Evolutionary conservation across 345 rosid genomes (phyloP).

Genomic region (Citrus reticulata): DNA sequence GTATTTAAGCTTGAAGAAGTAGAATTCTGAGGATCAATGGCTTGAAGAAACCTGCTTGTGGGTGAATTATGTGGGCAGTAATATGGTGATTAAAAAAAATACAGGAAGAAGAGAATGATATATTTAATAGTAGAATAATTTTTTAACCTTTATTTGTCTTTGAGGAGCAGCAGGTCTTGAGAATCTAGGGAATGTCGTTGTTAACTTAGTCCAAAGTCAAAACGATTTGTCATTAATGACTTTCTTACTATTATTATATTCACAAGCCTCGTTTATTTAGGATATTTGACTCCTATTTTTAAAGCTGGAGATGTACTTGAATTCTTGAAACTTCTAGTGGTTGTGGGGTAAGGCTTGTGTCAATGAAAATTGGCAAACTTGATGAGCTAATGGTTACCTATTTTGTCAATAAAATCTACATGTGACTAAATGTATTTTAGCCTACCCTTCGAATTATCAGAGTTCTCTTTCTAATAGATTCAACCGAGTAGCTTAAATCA

Average conservation of each 20-base stretch:
- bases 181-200: background rate
- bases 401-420: background rate
- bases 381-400: background rate
- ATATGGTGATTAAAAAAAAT: background rate
- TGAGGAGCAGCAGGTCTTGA: background rate
- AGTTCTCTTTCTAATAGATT: background rate
- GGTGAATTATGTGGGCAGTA: background rate
- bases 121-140: background rate
- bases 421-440: background rate
- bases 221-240: background rate
- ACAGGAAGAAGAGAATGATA: background rate
- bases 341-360: background rate
- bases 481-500: background rate
- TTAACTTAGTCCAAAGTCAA: background rate
- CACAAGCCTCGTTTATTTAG: background rate
- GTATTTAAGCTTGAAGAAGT: background rate
- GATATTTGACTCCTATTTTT: background rate
- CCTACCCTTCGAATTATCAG: background rate
- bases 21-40: background rate
- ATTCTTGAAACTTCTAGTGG: background rate
- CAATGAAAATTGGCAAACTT: background rate
- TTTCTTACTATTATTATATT: background rate
- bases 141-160: background rate
- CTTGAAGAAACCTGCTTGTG: background rate
- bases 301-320: background rate